A percentile compares a stretch with the other conserved stretches of the same genome.
Conservation (phyloP, 225 moss, liverwort and hornwort species). For the Bryum argenteum region DNA sequence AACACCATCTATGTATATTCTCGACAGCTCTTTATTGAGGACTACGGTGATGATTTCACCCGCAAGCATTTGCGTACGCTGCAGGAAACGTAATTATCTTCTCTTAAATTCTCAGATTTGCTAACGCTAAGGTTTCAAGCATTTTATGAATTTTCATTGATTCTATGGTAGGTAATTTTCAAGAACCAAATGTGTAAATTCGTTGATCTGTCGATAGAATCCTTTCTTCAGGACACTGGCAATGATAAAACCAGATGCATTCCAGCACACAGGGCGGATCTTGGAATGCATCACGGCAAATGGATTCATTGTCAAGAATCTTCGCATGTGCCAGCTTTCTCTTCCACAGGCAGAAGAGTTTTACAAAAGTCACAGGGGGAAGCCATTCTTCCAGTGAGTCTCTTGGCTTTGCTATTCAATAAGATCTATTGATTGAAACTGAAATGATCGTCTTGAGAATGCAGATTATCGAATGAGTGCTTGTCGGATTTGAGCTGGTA, state of each 20-base stretch:
- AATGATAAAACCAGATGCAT: slow-evolving; percentile 87
- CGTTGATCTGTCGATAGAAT: slow-evolving; percentile 19
- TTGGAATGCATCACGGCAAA: slow-evolving; percentile 81
- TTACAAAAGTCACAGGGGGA: slow-evolving; percentile 61
- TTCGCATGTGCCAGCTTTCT: slow-evolving; percentile 84
- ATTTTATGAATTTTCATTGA: slow-evolving; percentile 7
- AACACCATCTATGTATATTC: slow-evolving; percentile 70
- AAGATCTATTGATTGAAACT: neutral
- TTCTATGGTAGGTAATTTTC: neutral
- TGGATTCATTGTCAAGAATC: slow-evolving; percentile 77
- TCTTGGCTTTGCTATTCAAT: slow-evolving; percentile 18
- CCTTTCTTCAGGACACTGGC: slow-evolving; percentile 68
- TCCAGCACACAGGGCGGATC: slow-evolving; percentile 73
- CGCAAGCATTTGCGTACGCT: slow-evolving; percentile 71
- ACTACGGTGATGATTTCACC: slow-evolving; percentile 88
- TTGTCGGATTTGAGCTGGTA: neutral
- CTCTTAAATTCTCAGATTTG: slow-evolving; percentile 24
- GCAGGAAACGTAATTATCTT: slow-evolving; percentile 69
- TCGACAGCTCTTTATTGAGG: slow-evolving; percentile 74
- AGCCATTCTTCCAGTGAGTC: slow-evolving; percentile 81
- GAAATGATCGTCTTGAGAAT: slow-evolving; percentile 21
- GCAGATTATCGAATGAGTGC: slow-evolving; percentile 7
- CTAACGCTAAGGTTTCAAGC: slow-evolving; percentile 9
- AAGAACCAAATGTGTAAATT: slow-evolving; percentile 16
- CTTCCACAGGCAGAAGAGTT: slow-evolving; percentile 72